Evolutionary conservation across 805 yeast species (phyloP), one percentile per base, ranked within the genome.

Genomic region (Candida glaebosa): DNA sequence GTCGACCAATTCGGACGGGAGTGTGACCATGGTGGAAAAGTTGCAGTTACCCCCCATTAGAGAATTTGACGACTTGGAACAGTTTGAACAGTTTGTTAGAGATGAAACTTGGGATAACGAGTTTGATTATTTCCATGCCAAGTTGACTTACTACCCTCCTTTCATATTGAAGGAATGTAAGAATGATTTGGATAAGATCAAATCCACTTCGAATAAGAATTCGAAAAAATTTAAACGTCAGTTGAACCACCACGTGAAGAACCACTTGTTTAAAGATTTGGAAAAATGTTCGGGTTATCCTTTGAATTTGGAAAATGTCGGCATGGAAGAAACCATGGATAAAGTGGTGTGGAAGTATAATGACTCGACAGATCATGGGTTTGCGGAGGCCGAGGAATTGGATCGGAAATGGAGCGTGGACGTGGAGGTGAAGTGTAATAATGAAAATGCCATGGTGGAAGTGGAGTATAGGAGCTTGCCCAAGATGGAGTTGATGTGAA

Each of bases 61-160:
- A 35, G 73, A 69, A 35, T 84, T 84, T 61, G 90, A 84, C 36
- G 82, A 77, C 39, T 62, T 84, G 45, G 69, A 68, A 15, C 71
- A 78, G 14, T 84, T 84, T 54, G 87, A 81, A 55, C 69, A 72
- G 18, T 84, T 69, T 58, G 67, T 84, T 44, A 73, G 80, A 54
- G 86, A 81, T 56, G 90, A 83, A 55, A 78, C 84, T 3, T 82
- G 86, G 75, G 90, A 84, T 59, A 81, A 83, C 47, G 90, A 84
- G 45, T 81, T 76, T 50, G 86, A 80, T 56, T 75, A 80, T 52
- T 65, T 81, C 49, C 84, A 82, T 55, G 85, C 86, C 28, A 81
- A 77, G 47, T 66, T 84, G 45, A 70, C 69, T 38, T 84, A 84
- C 61, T 71, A 78, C 54, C 93, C 93, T 16, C 91, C 91, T 38